Percentiles rank a stretch among this genome's conserved stretches.
These are phyloP conservation scores for Plasmopara muralis DNA, from an alignment of 352 stramenopile species.

Conservation along the genomic window DNA sequence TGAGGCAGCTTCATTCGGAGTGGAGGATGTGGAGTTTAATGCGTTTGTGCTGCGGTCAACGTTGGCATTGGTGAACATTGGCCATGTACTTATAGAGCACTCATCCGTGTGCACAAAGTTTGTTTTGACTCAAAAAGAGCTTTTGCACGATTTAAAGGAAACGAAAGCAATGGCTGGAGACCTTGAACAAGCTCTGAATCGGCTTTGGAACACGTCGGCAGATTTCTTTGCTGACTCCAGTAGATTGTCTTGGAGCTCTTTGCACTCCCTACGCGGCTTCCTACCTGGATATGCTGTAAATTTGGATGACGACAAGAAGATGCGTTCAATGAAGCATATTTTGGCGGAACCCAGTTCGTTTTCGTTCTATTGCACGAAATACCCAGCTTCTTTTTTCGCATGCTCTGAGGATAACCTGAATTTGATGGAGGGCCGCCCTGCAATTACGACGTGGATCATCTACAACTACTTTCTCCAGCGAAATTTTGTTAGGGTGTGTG, in stretches of 20 bases:
- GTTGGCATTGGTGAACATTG: constrained; percentile 58
- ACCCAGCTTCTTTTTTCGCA: constrained; percentile 53
- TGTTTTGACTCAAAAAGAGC: constrained; percentile 29
- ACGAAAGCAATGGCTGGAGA: constrained; percentile 21
- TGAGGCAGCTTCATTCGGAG: constrained; percentile 30
- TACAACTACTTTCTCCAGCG: constrained; percentile 80
- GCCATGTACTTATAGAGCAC: constrained; percentile 48
- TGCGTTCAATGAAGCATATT: constrained; percentile 65
- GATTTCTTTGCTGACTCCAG: constrained; percentile 52
- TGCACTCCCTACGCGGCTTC: constrained; percentile 49
- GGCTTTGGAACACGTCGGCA: constrained; percentile 57
- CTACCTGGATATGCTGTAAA: constrained; percentile 49
- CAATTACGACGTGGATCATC: constrained; percentile 32
- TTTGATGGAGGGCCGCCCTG: constrained; percentile 2
- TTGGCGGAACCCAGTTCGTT: constrained; percentile 51
- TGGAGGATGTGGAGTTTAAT: constrained; percentile 81
- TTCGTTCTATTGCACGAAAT: constrained; percentile 68
- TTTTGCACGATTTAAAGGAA: constrained; percentile 35
- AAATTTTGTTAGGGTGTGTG: constrained; percentile 54
- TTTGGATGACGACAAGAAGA: constrained; percentile 44
- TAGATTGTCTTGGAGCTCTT: constrained; percentile 14
- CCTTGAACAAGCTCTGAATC: constrained; percentile 41
- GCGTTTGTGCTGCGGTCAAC: constrained; percentile 59
- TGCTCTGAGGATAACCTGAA: constrained; percentile 23
- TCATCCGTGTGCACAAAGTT: constrained; percentile 55